Evolutionary conservation across 305 asterid genomes (phyloP).

Genomic region (Lippia alba): DNA sequence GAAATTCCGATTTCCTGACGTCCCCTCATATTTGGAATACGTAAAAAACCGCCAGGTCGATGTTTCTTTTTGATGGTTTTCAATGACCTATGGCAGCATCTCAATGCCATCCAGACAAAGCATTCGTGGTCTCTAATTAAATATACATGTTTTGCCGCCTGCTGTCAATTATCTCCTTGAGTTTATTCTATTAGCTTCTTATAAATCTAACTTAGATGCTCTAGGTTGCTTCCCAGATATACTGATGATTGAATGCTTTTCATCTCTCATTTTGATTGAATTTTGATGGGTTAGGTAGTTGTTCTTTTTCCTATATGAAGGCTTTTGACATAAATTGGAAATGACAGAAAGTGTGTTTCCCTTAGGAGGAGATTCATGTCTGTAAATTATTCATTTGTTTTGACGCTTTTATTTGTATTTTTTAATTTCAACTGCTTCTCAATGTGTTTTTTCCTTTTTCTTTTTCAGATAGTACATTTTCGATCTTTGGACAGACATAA

Average conservation of each 20-base stretch:
- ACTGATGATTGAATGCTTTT: not conserved
- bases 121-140: conserved; percentile 11
- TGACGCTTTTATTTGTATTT: conserved; percentile 23
- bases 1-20: conserved; percentile 72
- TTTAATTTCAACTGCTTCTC: no score
- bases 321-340: not conserved
- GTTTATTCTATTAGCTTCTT: not conserved
- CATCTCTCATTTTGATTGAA: conserved; percentile 13
- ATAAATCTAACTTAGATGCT: not conserved
- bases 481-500: conserved; percentile 92
- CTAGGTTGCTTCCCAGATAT: no score
- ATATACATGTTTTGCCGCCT: conserved; percentile 1
- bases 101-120: not conserved
- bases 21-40: conserved; percentile 84
- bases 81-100: not conserved
- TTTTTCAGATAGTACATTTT: conserved; percentile 86
- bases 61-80: conserved; percentile 11
- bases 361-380: not conserved
- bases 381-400: not conserved
- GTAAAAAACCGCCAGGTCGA: conserved; percentile 94
- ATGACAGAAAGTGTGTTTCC: conserved; percentile 1
- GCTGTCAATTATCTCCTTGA: conserved; percentile 12
- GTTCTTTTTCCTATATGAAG: conserved; percentile 2
- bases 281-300: conserved; percentile 13
- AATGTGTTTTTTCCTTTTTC: conserved; percentile 1